Conservation (phyloP, 495 filamentous ascomycete genomes). For the Terfezia boudieri region DNA sequence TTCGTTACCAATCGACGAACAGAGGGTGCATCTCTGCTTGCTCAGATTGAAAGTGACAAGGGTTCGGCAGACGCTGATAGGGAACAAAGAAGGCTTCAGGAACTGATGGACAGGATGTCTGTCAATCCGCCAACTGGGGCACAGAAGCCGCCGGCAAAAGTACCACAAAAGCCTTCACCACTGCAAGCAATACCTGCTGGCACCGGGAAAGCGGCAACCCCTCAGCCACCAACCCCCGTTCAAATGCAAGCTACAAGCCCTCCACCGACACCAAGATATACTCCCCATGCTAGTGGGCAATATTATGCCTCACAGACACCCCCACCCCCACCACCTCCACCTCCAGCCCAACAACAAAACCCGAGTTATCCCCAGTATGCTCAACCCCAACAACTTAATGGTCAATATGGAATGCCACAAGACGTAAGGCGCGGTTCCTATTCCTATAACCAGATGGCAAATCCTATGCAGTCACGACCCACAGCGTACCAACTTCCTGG, state of each 20-base stretch:
- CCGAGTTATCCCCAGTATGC: neutral
- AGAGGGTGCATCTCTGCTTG: constrained; percentile 73
- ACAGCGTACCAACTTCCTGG: neutral
- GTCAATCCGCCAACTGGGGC: constrained; percentile 28
- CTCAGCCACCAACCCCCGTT: neutral
- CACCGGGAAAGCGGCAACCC: neutral
- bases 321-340: constrained; percentile 6
- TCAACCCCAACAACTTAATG: neutral
- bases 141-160: neutral
- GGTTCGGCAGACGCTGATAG: constrained; percentile 49
- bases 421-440: neutral
- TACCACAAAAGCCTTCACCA: neutral
- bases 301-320: neutral
- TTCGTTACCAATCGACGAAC: constrained; percentile 87
- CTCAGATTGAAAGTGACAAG: constrained; percentile 59
- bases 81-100: constrained; percentile 64
- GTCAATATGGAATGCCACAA: neutral
- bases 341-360: constrained; percentile 10
- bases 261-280: constrained; percentile 3
- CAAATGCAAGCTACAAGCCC: constrained; percentile 5
- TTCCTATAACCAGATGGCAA: neutral
- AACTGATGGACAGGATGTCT: constrained; percentile 88
- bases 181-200: neutral
- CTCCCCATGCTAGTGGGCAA: constrained; percentile 17
- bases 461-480: neutral